Conservation (phyloP, 306 rosid genomes). For the Clitoria ternatea region DNA sequence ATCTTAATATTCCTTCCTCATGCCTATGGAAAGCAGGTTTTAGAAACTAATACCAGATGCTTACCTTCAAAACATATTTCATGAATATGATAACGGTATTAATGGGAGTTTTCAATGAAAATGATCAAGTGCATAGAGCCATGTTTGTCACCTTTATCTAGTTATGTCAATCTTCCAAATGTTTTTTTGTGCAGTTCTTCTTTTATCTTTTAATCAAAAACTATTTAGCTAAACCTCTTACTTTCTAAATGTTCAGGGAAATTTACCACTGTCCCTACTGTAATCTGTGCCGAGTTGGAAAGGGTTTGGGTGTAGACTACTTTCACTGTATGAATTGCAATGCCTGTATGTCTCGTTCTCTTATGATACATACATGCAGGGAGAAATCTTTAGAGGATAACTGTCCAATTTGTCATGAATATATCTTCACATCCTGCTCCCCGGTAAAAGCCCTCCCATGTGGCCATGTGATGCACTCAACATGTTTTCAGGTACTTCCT, state of each 20-base stretch:
- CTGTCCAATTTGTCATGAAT: slow-evolving; percentile 95
- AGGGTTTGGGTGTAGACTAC: slow-evolving; percentile 89
- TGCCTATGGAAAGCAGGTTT: slow-evolving; percentile 1
- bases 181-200: slow-evolving; percentile 9
- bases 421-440: slow-evolving; percentile 71
- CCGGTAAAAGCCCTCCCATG: slow-evolving; percentile 87
- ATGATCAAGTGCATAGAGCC: slow-evolving; percentile 1
- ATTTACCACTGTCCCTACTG: slow-evolving; percentile 98
- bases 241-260: slow-evolving; percentile 45
- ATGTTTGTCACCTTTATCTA: slow-evolving; percentile 7
- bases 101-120: slow-evolving; percentile 11
- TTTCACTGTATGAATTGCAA: slow-evolving; percentile 98
- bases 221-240: slow-evolving; percentile 21
- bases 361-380: slow-evolving; percentile 67
- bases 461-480: slow-evolving; percentile 92
- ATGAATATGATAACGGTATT: not conserved
- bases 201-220: not conserved
- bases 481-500: slow-evolving; percentile 73
- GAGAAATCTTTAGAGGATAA: slow-evolving; percentile 83
- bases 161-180: slow-evolving; percentile 10
- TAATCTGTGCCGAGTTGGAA: slow-evolving; percentile 92
- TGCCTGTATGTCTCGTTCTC: slow-evolving; percentile 84
- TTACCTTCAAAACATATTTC: not conserved
- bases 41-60: not conserved
- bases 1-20: slow-evolving; percentile 17